phyloP scores from a whole-genome alignment of 495 filamentous ascomycete species.

The Aspergillus baeticus region DNA sequence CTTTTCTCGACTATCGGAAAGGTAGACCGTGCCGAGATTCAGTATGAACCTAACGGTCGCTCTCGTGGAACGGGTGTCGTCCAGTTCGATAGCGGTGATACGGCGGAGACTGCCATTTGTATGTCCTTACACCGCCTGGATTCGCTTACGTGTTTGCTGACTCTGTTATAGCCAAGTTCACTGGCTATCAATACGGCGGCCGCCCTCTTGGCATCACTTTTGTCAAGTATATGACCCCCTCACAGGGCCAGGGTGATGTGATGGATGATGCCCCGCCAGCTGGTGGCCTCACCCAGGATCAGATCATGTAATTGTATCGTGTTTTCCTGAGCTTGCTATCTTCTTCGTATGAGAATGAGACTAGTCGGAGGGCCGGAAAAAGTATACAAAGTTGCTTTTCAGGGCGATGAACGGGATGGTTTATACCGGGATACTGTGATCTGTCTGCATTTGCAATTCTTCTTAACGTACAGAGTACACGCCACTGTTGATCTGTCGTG shows the following conservation, averaged over 20 bases:
- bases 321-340: constrained; percentile 8
- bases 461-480: too few species aligned
- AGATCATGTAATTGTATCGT: constrained; percentile 78
- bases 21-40: constrained; percentile 96
- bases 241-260: constrained; percentile 57
- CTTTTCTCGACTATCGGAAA: constrained; percentile 97
- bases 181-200: constrained; percentile 95
- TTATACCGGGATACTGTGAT: constrained; percentile 73
- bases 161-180: constrained; percentile 72
- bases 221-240: constrained; percentile 80
- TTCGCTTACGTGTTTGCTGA: constrained; percentile 15
- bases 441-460: constrained; percentile 58
- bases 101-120: constrained; percentile 88
- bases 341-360: not conserved
- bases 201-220: constrained; percentile 89
- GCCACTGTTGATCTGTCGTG: too few species aligned
- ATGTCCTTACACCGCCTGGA: constrained; percentile 24
- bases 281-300: constrained; percentile 82
- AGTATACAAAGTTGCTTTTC: constrained; percentile 4
- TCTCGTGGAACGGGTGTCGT: constrained; percentile 95
- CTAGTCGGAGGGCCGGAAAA: constrained; percentile 16
- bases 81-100: constrained; percentile 78
- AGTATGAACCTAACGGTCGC: constrained; percentile 95
- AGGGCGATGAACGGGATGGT: constrained; percentile 20
- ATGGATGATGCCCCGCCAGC: constrained; percentile 80